Evolutionary conservation across 116 monocot species (phyloP).

Genomic region (Phalaenopsis hybrid): DNA sequence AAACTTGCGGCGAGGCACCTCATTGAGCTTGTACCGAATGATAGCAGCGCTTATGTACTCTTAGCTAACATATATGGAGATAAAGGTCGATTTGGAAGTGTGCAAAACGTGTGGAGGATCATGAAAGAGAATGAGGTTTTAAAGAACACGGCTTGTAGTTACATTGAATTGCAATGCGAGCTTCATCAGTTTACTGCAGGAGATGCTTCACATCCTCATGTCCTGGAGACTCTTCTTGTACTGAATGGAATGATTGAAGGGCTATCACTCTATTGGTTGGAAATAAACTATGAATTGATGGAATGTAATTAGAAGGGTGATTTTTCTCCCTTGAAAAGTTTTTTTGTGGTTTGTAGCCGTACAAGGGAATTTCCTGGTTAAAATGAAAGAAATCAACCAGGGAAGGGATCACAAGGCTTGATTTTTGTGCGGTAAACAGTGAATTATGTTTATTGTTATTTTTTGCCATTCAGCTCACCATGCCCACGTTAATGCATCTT

Average conservation of each 20-base stretch:
- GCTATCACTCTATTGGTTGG: conserved; percentile 18
- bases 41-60: conserved; percentile 21
- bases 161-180: conserved; percentile 42
- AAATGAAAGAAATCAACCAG: not conserved
- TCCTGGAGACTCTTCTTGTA: conserved; percentile 19
- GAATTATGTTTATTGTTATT: too few species aligned
- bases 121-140: conserved; percentile 39
- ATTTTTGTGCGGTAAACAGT: too few species aligned
- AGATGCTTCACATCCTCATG: conserved; percentile 34
- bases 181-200: conserved; percentile 45
- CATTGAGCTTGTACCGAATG: conserved; percentile 16
- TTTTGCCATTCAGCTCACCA: not conserved
- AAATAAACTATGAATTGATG: conserved; percentile 15
- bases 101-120: conserved; percentile 28
- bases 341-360: too few species aligned
- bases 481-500: too few species aligned
- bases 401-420: not conserved
- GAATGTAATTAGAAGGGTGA: not conserved
- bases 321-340: not conserved
- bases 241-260: conserved; percentile 24
- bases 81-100: conserved; percentile 22
- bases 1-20: conserved; percentile 16
- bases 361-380: not conserved
- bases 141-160: conserved; percentile 48
- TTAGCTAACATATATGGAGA: conserved; percentile 31